These are phyloP conservation scores for Cucurbita pepo DNA, from an alignment of 306 rosid genomes.

Conservation along the genomic window DNA sequence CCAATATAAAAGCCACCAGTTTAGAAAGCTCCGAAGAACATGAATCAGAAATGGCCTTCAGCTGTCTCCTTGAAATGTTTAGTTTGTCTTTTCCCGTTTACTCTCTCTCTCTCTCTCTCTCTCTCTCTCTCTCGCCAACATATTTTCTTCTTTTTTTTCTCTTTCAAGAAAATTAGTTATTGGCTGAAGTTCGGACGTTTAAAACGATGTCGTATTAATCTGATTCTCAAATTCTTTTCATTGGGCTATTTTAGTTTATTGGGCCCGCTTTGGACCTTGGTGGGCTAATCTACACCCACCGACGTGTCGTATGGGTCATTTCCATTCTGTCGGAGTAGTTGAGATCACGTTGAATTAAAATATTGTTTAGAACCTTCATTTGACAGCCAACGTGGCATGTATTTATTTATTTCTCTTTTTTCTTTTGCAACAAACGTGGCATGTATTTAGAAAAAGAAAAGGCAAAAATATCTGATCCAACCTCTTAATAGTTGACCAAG, in stretches of 20 bases:
- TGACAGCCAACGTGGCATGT: not conserved
- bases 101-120: constrained; percentile 2
- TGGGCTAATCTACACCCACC: not conserved
- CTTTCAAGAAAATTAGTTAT: not conserved
- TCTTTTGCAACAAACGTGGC: not conserved
- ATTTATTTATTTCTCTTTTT: not conserved
- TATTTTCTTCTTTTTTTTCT: not conserved
- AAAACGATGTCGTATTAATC: not conserved
- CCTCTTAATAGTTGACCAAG: no score
- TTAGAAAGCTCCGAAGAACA: constrained; percentile 11
- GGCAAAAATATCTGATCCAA: not conserved
- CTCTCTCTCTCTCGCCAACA: not conserved
- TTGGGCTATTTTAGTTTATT: not conserved
- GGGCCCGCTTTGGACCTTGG: not conserved
- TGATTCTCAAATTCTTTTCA: no score
- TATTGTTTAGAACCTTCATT: not conserved
- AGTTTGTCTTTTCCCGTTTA: constrained; percentile 3
- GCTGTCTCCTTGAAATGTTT: constrained; percentile 3
- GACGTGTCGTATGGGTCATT: not conserved
- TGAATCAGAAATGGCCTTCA: constrained; percentile 10
- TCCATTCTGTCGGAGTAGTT: not conserved
- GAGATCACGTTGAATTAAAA: not conserved
- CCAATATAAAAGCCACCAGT: constrained; percentile 2
- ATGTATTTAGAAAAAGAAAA: not conserved
- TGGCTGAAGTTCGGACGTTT: not conserved